Base-by-base conservation (phyloP, 345 rosid genomes). In the Populus pruinosa region DNA sequence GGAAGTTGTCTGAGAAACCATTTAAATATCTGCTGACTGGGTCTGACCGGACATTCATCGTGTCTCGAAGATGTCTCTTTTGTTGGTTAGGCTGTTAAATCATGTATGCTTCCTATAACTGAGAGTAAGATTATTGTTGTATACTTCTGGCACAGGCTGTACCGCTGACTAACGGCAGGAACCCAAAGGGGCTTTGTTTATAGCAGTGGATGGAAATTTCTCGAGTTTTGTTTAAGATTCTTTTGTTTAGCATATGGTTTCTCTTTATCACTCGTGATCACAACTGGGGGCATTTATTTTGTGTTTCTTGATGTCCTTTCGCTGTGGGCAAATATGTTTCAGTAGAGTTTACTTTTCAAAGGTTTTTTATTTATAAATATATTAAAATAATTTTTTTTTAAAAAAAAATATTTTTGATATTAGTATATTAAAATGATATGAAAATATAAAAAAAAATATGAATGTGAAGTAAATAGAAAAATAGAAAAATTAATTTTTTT, bases 91-190 rank as follows among this genome's bases (percentile, higher is more conserved):
- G n/a, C 72, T 68, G 73, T 43, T 82, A 59, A 76, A 70, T 79
- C 39, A 31, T 65, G 61, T 70, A 69, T 79, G 68, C 38, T 56
- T 68, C 41, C 27, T 65, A 72, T 76, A 78, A 73, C 77, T 63
- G 72, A 78, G 59, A 27, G 59, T 6, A 21, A 79, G 71, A 77
- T 74, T 77, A 83, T 77, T 77, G 85, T 77, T 81, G 83, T 83
- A 77, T 77, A 81, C 86, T 80, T 80, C 47, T 61, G 75, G 79
- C 74, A 69, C 77, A 78, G 71, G 53, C 66, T 11, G 62, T 64
- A 63, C 76, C 41, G 49, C 85, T 67, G 81, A 27, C 81, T 73
- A 66, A 71, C 38, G 47, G 77, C 78, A 53, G 71, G 78, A 79
- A 73, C 69, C 64, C 23, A 21, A 18, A 27, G 44, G n/a, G 76